phyloP scores from a whole-genome alignment of 1,284 basidiomycete genomes.

The Ustilago loliicola region DNA sequence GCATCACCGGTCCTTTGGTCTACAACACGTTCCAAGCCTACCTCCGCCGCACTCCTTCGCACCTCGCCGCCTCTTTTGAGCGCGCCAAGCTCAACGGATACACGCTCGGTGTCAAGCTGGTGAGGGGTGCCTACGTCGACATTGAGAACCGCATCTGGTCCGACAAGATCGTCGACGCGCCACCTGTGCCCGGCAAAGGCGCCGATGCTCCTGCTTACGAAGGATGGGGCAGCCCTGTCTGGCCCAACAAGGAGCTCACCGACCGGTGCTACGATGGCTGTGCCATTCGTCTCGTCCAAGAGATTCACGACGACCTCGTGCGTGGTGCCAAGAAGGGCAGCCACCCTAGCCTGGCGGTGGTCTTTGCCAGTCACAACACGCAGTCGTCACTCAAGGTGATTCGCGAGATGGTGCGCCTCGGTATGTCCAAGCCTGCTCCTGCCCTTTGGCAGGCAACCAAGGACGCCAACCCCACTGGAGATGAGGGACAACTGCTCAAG shows the following conservation, averaged over 20 bases:
- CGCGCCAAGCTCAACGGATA: constrained; percentile 81
- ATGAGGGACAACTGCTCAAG: constrained; percentile 15
- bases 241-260: constrained; percentile 76
- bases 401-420: constrained; percentile 76
- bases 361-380: constrained; percentile 91
- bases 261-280: constrained; percentile 84
- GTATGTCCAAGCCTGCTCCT: constrained; percentile 73
- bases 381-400: constrained; percentile 77
- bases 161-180: constrained; percentile 57
- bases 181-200: constrained; percentile 55
- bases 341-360: constrained; percentile 76
- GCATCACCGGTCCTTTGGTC: constrained; percentile 56
- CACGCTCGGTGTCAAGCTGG: constrained; percentile 90
- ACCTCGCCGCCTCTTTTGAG: constrained; percentile 78
- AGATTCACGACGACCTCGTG: constrained; percentile 72
- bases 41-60: constrained; percentile 76
- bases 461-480: constrained; percentile 15
- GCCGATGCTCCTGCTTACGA: constrained; percentile 37
- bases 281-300: constrained; percentile 76
- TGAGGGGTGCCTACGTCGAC: constrained; percentile 91
- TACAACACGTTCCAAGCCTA: constrained; percentile 67
- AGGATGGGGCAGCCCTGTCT: constrained; percentile 71
- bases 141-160: constrained; percentile 75
- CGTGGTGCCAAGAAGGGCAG: constrained; percentile 33
- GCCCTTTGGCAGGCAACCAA: constrained; percentile 38